phyloP scores from a whole-genome alignment of 2,329 filamentous ascomycete genomes.

The Xenoacremonium recifei region DNA sequence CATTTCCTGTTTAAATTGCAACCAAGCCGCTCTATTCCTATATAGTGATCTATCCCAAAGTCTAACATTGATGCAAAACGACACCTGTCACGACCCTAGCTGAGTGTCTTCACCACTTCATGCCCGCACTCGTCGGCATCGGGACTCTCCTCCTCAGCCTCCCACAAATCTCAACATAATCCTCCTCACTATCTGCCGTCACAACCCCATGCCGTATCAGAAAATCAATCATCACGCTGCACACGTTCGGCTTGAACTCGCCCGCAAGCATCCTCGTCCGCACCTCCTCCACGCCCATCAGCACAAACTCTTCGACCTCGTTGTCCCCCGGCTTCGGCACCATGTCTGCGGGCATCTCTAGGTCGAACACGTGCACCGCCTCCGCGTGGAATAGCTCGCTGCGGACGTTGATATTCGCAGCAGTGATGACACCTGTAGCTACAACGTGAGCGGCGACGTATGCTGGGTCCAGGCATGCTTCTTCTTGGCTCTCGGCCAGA shows the following conservation, averaged over 20 bases:
- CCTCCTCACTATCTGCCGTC: conserved; percentile 67
- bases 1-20: too few species aligned
- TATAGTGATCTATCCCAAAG: too few species aligned
- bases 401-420: conserved; percentile 28
- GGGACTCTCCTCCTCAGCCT: conserved; percentile 45
- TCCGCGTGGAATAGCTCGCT: conserved; percentile 34
- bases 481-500: conserved; percentile 70
- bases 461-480: conserved; percentile 49
- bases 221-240: conserved; percentile 76
- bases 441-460: conserved; percentile 26
- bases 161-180: conserved; percentile 66
- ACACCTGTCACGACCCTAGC: too few species aligned
- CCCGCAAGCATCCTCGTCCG: conserved; percentile 59
- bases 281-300: conserved; percentile 62
- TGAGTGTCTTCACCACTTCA: too few species aligned
- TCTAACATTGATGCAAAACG: too few species aligned
- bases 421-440: conserved; percentile 34
- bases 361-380: conserved; percentile 70
- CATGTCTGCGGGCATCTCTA: conserved; percentile 60
- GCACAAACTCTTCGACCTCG: conserved; percentile 74
- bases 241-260: conserved; percentile 85
- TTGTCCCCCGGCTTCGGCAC: conserved; percentile 68
- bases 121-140: conserved; percentile 31
- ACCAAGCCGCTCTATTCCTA: too few species aligned
- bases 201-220: conserved; percentile 74